Percentiles rank a stretch among this genome's conserved stretches.
phyloP scores from a whole-genome alignment of 306 rosid genomes.

The Albizia julibrissin region DNA sequence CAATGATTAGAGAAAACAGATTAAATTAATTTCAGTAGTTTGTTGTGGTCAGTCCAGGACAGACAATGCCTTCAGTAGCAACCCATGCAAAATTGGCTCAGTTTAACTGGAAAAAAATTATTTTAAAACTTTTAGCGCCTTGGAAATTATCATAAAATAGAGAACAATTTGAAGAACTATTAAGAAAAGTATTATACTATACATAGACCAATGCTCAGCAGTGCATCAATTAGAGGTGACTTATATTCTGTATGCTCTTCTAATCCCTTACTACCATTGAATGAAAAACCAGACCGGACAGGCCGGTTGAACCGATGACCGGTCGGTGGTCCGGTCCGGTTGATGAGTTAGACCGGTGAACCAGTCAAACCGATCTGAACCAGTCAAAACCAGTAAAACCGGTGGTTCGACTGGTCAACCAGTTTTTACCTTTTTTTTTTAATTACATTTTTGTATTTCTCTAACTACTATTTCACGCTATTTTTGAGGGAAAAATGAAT shows the following conservation, averaged over 20 bases:
- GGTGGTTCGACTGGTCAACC: too few relatives aligned
- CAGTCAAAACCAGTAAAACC: too few relatives aligned
- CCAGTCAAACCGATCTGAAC: too few relatives aligned
- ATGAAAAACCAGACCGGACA: too few relatives aligned
- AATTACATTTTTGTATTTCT: too few relatives aligned
- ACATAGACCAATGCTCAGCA: background rate
- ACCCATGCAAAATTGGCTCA: background rate
- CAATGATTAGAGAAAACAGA: constrained; percentile 23
- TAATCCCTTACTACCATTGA: background rate
- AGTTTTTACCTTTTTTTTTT: too few relatives aligned
- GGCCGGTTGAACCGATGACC: too few relatives aligned
- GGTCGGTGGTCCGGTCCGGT: too few relatives aligned
- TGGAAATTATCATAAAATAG: background rate
- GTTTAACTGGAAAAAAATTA: background rate
- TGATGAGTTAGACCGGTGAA: too few relatives aligned
- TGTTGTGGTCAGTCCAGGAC: background rate
- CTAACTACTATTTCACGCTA: too few relatives aligned
- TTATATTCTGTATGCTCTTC: background rate
- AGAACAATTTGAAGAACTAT: background rate
- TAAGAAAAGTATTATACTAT: background rate
- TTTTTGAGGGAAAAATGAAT: too few relatives aligned
- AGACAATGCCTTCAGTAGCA: background rate
- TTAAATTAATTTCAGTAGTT: constrained; percentile 13
- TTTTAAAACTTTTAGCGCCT: background rate
- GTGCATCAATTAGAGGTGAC: background rate